Evolutionary conservation across 2,329 filamentous ascomycete species (phyloP).

Genomic region (Chaetothyriales sp.): DNA sequence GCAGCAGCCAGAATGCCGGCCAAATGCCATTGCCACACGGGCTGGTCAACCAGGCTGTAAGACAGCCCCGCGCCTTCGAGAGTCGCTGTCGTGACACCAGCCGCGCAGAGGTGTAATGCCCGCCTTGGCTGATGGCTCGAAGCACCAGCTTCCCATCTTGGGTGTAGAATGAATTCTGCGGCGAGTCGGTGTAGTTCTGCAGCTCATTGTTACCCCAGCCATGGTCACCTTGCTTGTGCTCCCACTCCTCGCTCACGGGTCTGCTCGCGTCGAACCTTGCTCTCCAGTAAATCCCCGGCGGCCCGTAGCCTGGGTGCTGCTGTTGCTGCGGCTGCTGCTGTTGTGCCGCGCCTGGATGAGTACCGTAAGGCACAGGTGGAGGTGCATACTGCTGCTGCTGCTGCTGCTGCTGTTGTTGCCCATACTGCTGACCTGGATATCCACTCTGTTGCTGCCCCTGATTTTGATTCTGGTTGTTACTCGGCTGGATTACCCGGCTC

Average conservation of each 20-base stretch:
- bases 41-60: constrained; percentile 12
- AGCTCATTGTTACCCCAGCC: constrained; percentile 18
- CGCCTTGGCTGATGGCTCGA: constrained; percentile 10
- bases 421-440: background rate
- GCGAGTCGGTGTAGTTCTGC: constrained; percentile 12
- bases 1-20: constrained; percentile 17
- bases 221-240: constrained; percentile 15
- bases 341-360: background rate
- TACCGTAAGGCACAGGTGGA: background rate
- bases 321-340: background rate
- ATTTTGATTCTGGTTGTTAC: background rate
- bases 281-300: constrained; percentile 10
- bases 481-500: background rate
- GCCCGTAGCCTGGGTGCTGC: background rate
- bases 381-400: background rate
- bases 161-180: constrained; percentile 4
- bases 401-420: background rate
- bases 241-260: constrained; percentile 11
- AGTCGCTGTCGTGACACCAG: constrained; percentile 15
- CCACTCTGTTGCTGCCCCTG: background rate
- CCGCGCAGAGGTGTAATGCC: constrained; percentile 15
- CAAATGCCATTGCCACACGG: constrained; percentile 14
- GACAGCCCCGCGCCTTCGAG: constrained; percentile 9
- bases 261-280: constrained; percentile 10
- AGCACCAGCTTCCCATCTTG: constrained; percentile 14